These are phyloP conservation scores for Pascua sp. DNA, from an alignment of 1,284 basidiomycete species.

Conservation along the genomic window DNA sequence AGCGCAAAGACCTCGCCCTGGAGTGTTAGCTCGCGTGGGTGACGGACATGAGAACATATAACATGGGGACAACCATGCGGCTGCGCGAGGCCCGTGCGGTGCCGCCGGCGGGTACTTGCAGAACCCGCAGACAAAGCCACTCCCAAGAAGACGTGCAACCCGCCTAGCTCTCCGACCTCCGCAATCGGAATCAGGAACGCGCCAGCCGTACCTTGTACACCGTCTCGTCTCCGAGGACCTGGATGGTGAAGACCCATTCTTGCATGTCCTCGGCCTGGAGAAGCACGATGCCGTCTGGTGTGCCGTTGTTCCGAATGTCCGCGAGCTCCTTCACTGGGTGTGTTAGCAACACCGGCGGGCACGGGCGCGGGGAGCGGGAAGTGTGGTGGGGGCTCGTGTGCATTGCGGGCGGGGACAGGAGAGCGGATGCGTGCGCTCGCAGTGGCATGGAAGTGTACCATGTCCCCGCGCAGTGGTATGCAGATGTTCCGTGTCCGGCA, in stretches of 20 bases:
- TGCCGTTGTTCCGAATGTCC: slow-evolving; percentile 43
- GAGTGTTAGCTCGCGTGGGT: neutral
- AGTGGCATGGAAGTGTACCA: too few relatives aligned
- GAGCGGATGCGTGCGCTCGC: too few relatives aligned
- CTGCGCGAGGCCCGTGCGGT: neutral
- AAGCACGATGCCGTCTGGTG: slow-evolving; percentile 39
- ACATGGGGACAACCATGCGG: too few relatives aligned
- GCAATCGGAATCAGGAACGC: neutral
- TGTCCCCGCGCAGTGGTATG: too few relatives aligned
- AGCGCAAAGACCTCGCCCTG: slow-evolving; percentile 46
- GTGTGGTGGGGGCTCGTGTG: neutral
- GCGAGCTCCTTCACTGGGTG: slow-evolving; percentile 44
- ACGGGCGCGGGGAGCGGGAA: neutral
- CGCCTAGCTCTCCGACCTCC: neutral
- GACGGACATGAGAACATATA: too few relatives aligned
- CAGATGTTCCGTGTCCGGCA: too few relatives aligned
- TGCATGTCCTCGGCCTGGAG: slow-evolving; percentile 34
- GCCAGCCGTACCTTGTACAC: slow-evolving; percentile 30
- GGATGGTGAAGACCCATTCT: slow-evolving; percentile 41
- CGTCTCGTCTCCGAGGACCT: slow-evolving; percentile 45
- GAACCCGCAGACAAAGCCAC: neutral
- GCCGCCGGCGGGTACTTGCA: neutral
- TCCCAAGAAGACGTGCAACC: neutral
- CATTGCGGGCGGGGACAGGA: neutral
- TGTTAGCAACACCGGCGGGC: neutral